Conservation (phyloP, 805 yeast species). For the Isabelozyma gotoi region DNA sequence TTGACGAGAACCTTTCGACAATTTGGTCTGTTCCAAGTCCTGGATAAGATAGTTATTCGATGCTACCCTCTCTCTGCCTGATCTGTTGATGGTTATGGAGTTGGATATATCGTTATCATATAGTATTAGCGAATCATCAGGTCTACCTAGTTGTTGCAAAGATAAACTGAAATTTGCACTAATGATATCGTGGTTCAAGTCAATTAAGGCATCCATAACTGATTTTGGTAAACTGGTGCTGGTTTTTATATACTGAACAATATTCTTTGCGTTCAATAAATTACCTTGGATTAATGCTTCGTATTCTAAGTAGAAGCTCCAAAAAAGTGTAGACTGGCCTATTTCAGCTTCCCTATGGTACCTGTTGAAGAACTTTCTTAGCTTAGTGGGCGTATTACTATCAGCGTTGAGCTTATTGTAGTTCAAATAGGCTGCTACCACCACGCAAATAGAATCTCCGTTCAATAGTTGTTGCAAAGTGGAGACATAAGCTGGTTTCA, state of each 20-base stretch:
- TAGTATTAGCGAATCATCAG: conserved; percentile 12
- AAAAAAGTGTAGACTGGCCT: conserved; percentile 46
- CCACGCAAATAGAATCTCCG: conserved; percentile 38
- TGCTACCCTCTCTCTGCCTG: conserved; percentile 21
- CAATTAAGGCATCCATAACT: conserved; percentile 38
- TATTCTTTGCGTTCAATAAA: conserved; percentile 41
- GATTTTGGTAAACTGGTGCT: conserved; percentile 49
- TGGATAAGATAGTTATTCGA: conserved; percentile 16
- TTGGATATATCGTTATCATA: conserved; percentile 22
- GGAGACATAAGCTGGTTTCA: conserved; percentile 11
- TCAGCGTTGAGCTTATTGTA: conserved; percentile 19
- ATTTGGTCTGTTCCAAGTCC: conserved; percentile 11
- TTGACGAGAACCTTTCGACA: conserved; percentile 1
- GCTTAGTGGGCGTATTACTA: conserved; percentile 1
- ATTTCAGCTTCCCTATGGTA: conserved; percentile 28
- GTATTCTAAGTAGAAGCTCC: conserved; percentile 57
- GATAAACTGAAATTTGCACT: conserved; percentile 11
- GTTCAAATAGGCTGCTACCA: conserved; percentile 34
- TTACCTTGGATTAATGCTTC: conserved; percentile 46
- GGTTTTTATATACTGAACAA: conserved; percentile 45
- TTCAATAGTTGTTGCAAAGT: conserved; percentile 34
- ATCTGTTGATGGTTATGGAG: conserved; percentile 24
- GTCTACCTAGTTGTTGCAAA: conserved; percentile 4
- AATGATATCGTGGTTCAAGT: conserved; percentile 15
- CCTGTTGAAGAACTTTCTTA: conserved; percentile 29